phyloP scores from a whole-genome alignment of 1,284 basidiomycete genomes.

The Stereum hirsutum region DNA sequence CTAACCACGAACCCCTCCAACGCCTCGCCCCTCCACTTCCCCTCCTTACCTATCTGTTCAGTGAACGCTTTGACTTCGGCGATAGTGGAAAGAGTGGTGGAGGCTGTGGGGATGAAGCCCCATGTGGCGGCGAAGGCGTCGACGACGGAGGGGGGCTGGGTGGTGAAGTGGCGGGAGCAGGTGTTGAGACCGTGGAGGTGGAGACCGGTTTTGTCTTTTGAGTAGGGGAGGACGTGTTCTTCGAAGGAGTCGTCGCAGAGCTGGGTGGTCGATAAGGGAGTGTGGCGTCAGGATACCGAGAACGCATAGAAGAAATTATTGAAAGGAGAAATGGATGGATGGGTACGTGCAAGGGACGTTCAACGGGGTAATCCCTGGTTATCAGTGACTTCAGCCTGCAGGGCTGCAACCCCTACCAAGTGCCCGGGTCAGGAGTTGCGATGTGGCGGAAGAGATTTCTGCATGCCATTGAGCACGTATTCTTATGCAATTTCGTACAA shows the following conservation, averaged over 20 bases:
- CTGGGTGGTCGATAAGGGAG: no score
- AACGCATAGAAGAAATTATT: no score
- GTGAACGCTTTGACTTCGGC: constrained; percentile 71
- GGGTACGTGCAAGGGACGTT: no score
- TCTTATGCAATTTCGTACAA: no score
- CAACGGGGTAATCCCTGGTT: no score
- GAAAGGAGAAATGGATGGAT: no score
- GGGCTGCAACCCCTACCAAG: no score
- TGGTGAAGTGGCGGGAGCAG: constrained; percentile 65
- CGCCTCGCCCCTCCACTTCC: constrained; percentile 77
- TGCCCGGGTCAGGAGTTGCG: no score
- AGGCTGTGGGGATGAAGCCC: constrained; percentile 85
- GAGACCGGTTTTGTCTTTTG: constrained; percentile 78
- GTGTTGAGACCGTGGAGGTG: constrained; percentile 91
- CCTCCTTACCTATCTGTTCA: constrained; percentile 54
- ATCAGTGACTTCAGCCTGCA: no score
- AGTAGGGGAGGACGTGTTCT: constrained; percentile 89
- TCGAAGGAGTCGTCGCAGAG: constrained; percentile 98
- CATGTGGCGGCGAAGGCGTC: constrained; percentile 81
- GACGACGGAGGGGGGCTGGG: constrained; percentile 61
- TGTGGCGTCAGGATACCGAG: no score
- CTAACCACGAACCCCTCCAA: constrained; percentile 98
- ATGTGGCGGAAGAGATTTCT: no score
- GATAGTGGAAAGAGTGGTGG: constrained; percentile 51
- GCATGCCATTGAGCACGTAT: no score